A percentile compares a stretch with the other conserved stretches of the same genome.
Evolutionary conservation across 2,329 filamentous ascomycete genomes (phyloP).

Genomic region (Lecanicillium sp.): DNA sequence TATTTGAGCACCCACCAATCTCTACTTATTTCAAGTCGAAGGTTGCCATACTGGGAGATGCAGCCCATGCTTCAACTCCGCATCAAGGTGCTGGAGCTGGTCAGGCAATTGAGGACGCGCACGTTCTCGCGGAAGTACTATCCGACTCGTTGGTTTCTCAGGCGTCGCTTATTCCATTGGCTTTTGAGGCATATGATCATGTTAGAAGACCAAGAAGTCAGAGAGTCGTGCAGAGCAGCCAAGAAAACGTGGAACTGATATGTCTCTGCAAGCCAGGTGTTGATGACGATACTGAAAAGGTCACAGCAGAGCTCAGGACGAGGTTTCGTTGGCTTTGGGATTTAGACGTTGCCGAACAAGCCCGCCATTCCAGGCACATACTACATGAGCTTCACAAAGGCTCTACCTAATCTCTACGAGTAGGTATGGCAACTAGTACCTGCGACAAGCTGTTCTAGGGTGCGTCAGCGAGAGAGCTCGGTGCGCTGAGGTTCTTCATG

Average conservation of each 20-base stretch:
- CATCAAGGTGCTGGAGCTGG: slow-evolving; percentile 34
- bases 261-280: slow-evolving; percentile 7
- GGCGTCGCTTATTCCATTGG: slow-evolving; percentile 1
- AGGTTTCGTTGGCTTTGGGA: slow-evolving; percentile 3
- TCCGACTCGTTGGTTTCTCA: slow-evolving; percentile 2
- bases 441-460: too few species aligned
- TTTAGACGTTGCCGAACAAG: too few species aligned
- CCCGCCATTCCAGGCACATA: too few species aligned
- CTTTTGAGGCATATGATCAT: slow-evolving; percentile 10
- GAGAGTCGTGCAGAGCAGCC: slow-evolving; percentile 9
- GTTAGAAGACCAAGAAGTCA: slow-evolving; percentile 10
- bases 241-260: slow-evolving; percentile 9
- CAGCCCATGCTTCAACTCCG: slow-evolving; percentile 40
- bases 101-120: slow-evolving; percentile 29
- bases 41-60: slow-evolving; percentile 37
- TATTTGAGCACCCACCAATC: slow-evolving; percentile 10
- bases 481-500: too few species aligned
- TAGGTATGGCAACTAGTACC: too few species aligned
- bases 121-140: slow-evolving; percentile 14
- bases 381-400: too few species aligned
- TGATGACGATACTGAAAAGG: slow-evolving; percentile 8
- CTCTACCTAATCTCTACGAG: too few species aligned
- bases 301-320: slow-evolving; percentile 6
- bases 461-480: too few species aligned
- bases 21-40: slow-evolving; percentile 15